Evolutionary conservation across 1,284 basidiomycete species (phyloP).

Genomic region (Pisolithus thermaeus): DNA sequence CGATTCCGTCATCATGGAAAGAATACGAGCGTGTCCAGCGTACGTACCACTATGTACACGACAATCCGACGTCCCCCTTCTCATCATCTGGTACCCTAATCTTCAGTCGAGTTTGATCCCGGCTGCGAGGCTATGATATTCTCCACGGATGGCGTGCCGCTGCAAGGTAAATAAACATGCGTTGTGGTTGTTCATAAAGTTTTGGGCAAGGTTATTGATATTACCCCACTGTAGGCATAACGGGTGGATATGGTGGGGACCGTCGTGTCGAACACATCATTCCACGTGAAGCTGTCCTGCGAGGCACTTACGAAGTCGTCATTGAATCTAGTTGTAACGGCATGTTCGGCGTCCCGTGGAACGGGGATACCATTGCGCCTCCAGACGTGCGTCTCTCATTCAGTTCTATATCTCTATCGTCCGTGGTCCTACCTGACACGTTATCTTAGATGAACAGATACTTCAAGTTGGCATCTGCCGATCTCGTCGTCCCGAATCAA

Average conservation of each 20-base stretch:
- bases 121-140: slow-evolving; percentile 94
- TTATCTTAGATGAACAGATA: slow-evolving; percentile 62
- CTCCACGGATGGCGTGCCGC: slow-evolving; percentile 67
- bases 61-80: not conserved
- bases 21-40: slow-evolving; percentile 87
- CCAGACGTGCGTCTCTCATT: slow-evolving; percentile 55
- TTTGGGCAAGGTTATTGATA: slow-evolving; percentile 1
- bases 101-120: slow-evolving; percentile 89
- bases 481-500: slow-evolving; percentile 91
- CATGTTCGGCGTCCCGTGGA: slow-evolving; percentile 88
- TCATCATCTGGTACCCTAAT: not conserved
- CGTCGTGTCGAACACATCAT: slow-evolving; percentile 94
- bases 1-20: slow-evolving; percentile 71
- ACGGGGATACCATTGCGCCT: slow-evolving; percentile 75
- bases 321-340: slow-evolving; percentile 89
- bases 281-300: slow-evolving; percentile 56
- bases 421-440: not conserved
- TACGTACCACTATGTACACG: slow-evolving; percentile 28
- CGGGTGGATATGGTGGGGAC: slow-evolving; percentile 83
- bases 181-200: no score
- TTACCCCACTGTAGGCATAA: slow-evolving; percentile 56
- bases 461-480: slow-evolving; percentile 76
- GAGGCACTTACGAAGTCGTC: slow-evolving; percentile 69
- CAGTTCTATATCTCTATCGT: slow-evolving; percentile 1
- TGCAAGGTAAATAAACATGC: slow-evolving; percentile 60